Evolutionary conservation across 257 asterid species (phyloP).

Genomic region (Jacaranda mimosifolia): DNA sequence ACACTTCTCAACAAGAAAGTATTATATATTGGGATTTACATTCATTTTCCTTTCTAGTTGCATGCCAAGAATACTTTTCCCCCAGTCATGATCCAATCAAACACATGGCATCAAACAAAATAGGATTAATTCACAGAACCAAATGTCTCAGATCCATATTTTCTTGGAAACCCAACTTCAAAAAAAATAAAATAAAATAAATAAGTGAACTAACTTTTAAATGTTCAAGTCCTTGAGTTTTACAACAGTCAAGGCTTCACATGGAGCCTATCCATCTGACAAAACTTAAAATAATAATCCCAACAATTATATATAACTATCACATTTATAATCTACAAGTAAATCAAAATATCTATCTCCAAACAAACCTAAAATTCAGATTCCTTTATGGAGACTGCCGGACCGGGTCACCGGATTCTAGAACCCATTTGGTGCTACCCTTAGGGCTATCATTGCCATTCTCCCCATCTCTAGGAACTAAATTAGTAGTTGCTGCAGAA

Average conservation of each 20-base stretch:
- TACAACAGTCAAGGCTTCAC: constrained; percentile 66
- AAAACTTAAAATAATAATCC: constrained; percentile 33
- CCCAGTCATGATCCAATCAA: background rate
- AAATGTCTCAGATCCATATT: constrained; percentile 40
- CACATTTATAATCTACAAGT: constrained; percentile 25
- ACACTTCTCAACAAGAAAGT: background rate
- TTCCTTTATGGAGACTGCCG: constrained; percentile 22
- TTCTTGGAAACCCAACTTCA: constrained; percentile 37
- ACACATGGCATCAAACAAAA: constrained; percentile 20
- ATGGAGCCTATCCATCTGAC: constrained; percentile 42
- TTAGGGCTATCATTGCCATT: constrained; percentile 30
- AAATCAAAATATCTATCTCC: constrained; percentile 20
- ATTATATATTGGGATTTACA: background rate
- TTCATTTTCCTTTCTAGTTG: background rate
- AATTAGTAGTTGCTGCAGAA: background rate
- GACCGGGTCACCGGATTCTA: constrained; percentile 47
- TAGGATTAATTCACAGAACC: constrained; percentile 16
- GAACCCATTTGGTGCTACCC: constrained; percentile 43
- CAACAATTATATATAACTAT: constrained; percentile 19
- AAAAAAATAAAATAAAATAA: background rate
- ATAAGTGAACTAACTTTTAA: constrained; percentile 20
- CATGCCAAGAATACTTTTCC: background rate
- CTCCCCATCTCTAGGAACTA: constrained; percentile 34
- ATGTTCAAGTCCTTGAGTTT: constrained; percentile 46
- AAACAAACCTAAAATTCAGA: constrained; percentile 1